Base-by-base conservation (phyloP, 352 stramenopile species). In the Pythium graminicola region DNA sequence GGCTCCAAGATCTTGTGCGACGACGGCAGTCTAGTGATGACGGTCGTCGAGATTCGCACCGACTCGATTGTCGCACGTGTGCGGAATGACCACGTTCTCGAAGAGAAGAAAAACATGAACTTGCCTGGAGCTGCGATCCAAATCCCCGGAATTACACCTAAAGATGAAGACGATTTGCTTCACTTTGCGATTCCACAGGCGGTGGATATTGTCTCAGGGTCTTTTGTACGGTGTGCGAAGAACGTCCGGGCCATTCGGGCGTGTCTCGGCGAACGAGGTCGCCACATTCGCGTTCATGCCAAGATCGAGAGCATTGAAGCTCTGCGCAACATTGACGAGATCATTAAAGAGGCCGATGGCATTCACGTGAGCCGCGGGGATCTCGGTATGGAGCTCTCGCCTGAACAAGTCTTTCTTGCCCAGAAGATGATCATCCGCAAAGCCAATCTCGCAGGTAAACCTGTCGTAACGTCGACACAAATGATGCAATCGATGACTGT, bases 401-500 rank as follows among this genome's bases (percentile, higher is more conserved):
- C 95, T 0, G 90, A 99, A 55, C 98, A 98, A 65, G 95, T 99
- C 1, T 99, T 99, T 65, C 62, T 99, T 28, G 96, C 95, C 0
- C 97, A 99, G 63, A 99, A 99, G 72, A 94, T 97, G 70, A 99
- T 99, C 74, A 99, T 99, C 61, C 76, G 81, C n/a, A 93, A 95
- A 57, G 83, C 83, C 50, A 99, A 99, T 62, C 83, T 96, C 39
- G 89, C 85, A 11, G 97, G 96, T 19, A 99, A 99, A 62, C 97
- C 97, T 1, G 97, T 99, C 2, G 93, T 99, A 44, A 98, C 96
- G 9, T 98, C 96, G 0, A 93, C 83, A 11, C 83, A 83, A 70
- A 99, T 99, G 97, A 76, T 99, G 13, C 97, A 99, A 65, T 98
- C 88, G 14, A 99, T 99, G 97, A 98, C 97, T 50, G 88, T 69